Evolutionary conservation across 306 rosid genomes (phyloP).

Genomic region (Calophaca sinica): DNA sequence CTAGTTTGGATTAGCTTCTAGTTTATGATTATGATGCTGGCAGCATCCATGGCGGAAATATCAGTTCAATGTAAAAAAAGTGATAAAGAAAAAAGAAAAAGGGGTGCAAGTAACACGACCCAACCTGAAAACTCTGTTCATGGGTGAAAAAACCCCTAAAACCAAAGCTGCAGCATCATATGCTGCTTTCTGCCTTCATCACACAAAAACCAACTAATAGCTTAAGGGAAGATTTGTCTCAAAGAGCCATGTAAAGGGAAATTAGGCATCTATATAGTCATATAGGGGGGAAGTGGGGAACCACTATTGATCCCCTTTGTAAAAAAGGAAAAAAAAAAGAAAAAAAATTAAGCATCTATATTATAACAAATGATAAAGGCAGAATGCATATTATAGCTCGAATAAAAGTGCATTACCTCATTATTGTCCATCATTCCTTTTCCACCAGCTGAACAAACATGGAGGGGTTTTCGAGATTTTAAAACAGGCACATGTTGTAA

Average conservation of each 20-base stretch:
- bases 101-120: no score
- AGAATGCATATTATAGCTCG: slow-evolving; percentile 5
- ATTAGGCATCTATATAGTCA: slow-evolving; percentile 5
- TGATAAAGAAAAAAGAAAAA: no score
- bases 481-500: slow-evolving; percentile 40
- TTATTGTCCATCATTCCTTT: slow-evolving; percentile 55
- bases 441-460: slow-evolving; percentile 58
- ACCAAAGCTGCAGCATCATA: no score
- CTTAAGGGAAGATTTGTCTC: slow-evolving; percentile 1
- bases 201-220: neutral
- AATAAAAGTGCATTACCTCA: slow-evolving; percentile 52
- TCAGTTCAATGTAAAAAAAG: no score
- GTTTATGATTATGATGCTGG: no score
- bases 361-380: slow-evolving; percentile 2
- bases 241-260: slow-evolving; percentile 11
- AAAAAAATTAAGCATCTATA: slow-evolving; percentile 1
- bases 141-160: no score
- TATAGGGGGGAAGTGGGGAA: no score
- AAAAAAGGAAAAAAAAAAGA: no score
- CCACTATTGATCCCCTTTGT: no score
- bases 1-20: neutral
- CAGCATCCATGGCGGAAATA: no score
- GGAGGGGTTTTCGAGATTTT: slow-evolving; percentile 41
- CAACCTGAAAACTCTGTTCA: no score
- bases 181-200: no score